phyloP scores from a whole-genome alignment of 176 grass and related monocot species.

The Calamus simplicifolius region DNA sequence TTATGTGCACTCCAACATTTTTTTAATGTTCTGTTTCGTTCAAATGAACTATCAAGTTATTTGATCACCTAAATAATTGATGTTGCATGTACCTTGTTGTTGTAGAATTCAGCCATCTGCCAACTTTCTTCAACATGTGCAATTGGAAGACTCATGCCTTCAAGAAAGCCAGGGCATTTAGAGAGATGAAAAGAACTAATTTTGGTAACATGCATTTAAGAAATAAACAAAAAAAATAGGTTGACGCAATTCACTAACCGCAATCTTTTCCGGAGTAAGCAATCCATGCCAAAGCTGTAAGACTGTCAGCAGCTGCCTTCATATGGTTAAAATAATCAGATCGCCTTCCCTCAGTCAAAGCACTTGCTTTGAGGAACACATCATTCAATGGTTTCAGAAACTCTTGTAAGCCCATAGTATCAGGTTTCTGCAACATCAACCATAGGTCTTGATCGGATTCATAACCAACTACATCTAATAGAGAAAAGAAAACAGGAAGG shows the following conservation, averaged over 20 bases:
- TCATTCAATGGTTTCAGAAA: constrained; percentile 84
- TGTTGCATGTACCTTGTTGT: constrained; percentile 71
- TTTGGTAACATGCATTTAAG: constrained; percentile 7
- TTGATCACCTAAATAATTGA: too few species aligned
- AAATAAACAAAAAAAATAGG: not conserved
- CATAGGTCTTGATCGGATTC: not conserved
- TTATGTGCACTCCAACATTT: too few species aligned
- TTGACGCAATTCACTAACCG: constrained; percentile 39
- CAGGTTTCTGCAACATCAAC: constrained; percentile 67
- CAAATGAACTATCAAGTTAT: too few species aligned
- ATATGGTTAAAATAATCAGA: constrained; percentile 91
- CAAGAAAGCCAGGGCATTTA: not conserved
- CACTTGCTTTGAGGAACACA: constrained; percentile 47
- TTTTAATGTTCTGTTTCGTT: too few species aligned
- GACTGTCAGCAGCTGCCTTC: constrained; percentile 81
- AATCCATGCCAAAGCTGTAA: constrained; percentile 82
- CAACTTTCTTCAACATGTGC: constrained; percentile 96
- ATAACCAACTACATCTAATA: too few species aligned
- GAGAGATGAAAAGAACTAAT: not conserved
- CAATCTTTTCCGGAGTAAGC: constrained; percentile 87
- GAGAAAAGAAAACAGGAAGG: too few species aligned
- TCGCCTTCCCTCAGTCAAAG: constrained; percentile 84
- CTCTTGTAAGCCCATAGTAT: constrained; percentile 42
- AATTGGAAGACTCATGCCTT: constrained; percentile 92
- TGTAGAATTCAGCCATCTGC: constrained; percentile 99